phyloP scores from a whole-genome alignment of 495 filamentous ascomycete genomes.

The Daldinia vernicosa region DNA sequence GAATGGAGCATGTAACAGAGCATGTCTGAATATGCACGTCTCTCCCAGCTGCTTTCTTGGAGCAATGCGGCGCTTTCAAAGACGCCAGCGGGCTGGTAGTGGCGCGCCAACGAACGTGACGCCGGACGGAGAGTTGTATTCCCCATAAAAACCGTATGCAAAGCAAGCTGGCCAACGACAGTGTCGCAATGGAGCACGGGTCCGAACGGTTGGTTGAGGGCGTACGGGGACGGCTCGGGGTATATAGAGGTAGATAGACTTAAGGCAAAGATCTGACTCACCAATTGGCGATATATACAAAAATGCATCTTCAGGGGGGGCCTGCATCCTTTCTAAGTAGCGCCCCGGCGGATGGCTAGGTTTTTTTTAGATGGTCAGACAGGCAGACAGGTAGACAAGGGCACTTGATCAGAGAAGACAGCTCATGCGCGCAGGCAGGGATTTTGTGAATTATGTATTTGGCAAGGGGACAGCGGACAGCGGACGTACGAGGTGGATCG shows the following conservation, averaged over 20 bases:
- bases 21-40: background rate
- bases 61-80: constrained; percentile 39
- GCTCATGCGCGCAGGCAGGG: constrained; percentile 32
- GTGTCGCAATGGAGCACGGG: constrained; percentile 52
- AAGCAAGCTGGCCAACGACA: constrained; percentile 51
- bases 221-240: constrained; percentile 27
- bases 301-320: constrained; percentile 54
- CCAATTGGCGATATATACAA: constrained; percentile 62
- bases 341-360: constrained; percentile 28
- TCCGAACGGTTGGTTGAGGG: constrained; percentile 56
- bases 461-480: constrained; percentile 9
- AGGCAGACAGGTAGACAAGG: constrained; percentile 4
- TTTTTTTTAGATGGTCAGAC: constrained; percentile 35
- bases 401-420: constrained; percentile 23
- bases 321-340: constrained; percentile 48
- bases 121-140: constrained; percentile 36
- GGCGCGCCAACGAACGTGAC: constrained; percentile 38
- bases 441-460: constrained; percentile 1
- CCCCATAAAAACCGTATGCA: constrained; percentile 45
- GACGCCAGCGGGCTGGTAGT: constrained; percentile 39
- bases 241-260: constrained; percentile 28
- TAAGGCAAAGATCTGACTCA: constrained; percentile 50
- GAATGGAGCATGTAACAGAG: background rate
- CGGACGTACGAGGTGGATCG: constrained; percentile 31
- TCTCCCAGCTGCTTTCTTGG: constrained; percentile 11